phyloP scores from a whole-genome alignment of 257 asterid genomes.

The Schizonepeta tenuifolia region DNA sequence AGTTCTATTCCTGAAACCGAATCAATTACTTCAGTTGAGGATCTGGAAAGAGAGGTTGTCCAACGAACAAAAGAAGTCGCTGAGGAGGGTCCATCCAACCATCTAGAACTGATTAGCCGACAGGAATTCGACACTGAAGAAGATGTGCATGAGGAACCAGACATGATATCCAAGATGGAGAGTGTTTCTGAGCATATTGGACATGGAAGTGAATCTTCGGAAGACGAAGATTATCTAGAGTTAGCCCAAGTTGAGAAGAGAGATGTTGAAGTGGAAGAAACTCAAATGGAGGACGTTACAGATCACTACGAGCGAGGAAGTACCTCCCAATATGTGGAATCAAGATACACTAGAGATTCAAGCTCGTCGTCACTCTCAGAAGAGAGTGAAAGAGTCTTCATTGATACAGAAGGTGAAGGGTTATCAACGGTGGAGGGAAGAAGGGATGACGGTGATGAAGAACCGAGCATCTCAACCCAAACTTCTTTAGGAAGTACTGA shows the following conservation, averaged over 20 bases:
- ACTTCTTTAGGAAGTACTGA: slow-evolving; percentile 44
- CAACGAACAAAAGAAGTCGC: slow-evolving; percentile 21
- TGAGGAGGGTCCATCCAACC: slow-evolving; percentile 31
- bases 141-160: slow-evolving; percentile 41
- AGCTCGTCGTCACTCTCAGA: slow-evolving; percentile 72
- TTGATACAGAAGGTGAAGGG: slow-evolving; percentile 49
- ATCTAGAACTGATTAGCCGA: slow-evolving; percentile 26
- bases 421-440: slow-evolving; percentile 40
- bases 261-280: slow-evolving; percentile 32
- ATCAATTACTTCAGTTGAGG: slow-evolving; percentile 65
- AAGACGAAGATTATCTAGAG: slow-evolving; percentile 49
- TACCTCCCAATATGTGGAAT: slow-evolving; percentile 26
- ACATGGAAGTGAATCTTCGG: slow-evolving; percentile 72
- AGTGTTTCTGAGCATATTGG: slow-evolving; percentile 58
- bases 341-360: slow-evolving; percentile 44
- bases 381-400: slow-evolving; percentile 56
- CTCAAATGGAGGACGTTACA: slow-evolving; percentile 24
- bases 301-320: slow-evolving; percentile 28
- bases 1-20: slow-evolving; percentile 81
- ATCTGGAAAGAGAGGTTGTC: slow-evolving; percentile 40
- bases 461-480: slow-evolving; percentile 35
- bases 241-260: slow-evolving; percentile 42
- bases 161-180: slow-evolving; percentile 43
- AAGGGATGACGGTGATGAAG: slow-evolving; percentile 38
- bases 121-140: slow-evolving; percentile 35